phyloP scores from a whole-genome alignment of 495 filamentous ascomycete genomes.

The Darksidea phi region DNA sequence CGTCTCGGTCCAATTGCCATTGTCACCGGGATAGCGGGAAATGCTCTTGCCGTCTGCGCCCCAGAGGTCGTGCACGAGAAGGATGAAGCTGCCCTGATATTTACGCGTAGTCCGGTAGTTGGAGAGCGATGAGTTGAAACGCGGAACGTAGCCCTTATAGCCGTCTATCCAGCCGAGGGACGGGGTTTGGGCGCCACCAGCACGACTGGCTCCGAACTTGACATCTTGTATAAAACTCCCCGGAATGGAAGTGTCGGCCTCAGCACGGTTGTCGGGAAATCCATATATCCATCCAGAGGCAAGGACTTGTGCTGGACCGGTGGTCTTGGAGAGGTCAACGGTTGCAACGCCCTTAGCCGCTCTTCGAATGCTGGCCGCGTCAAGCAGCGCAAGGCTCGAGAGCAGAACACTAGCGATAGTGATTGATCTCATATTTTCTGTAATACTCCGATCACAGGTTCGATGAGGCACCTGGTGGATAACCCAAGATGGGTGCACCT shows the following conservation, averaged over 20 bases:
- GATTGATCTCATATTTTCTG: too few species aligned
- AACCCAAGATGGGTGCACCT: too few species aligned
- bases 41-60: constrained; percentile 42
- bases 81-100: constrained; percentile 44
- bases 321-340: neutral
- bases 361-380: too few species aligned
- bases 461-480: too few species aligned
- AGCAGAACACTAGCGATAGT: too few species aligned
- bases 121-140: constrained; percentile 44
- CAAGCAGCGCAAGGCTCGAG: too few species aligned
- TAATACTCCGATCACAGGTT: too few species aligned
- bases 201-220: constrained; percentile 42
- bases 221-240: constrained; percentile 33
- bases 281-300: constrained; percentile 39
- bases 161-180: constrained; percentile 45
- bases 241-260: constrained; percentile 32
- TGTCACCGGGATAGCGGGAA: constrained; percentile 44
- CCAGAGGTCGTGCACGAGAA: constrained; percentile 49
- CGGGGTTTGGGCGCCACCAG: constrained; percentile 42
- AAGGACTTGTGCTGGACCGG: neutral
- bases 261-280: constrained; percentile 25
- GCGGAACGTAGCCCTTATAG: constrained; percentile 40
- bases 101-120: constrained; percentile 46
- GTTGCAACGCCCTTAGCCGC: neutral
- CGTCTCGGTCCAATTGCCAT: constrained; percentile 45